Conservation (phyloP, 106 monocot genomes). For the Allium sativum region DNA sequence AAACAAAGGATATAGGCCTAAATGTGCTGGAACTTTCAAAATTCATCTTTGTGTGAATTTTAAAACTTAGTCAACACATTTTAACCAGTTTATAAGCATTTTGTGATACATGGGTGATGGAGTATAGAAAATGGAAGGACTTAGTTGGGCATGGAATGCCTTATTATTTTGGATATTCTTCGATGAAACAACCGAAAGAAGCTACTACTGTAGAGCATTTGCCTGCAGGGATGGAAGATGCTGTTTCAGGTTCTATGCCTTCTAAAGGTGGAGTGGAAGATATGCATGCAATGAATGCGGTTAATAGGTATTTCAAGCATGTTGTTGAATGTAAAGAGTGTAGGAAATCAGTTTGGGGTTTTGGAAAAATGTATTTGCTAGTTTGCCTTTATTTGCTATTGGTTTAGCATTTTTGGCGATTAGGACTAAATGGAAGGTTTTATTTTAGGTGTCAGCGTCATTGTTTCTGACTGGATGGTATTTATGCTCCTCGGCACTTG, state of each 20-base stretch:
- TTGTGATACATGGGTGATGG: conserved; percentile 75
- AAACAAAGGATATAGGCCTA: too few relatives aligned
- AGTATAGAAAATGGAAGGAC: conserved; percentile 97
- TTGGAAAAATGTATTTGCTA: conserved; percentile 8
- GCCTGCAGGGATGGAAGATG: conserved; percentile 1
- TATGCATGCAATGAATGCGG: background rate
- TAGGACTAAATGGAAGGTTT: conserved; percentile 7
- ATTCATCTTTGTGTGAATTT: too few relatives aligned
- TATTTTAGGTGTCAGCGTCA: background rate
- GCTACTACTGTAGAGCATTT: conserved; percentile 11
- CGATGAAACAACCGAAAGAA: conserved; percentile 18
- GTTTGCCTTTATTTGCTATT: background rate
- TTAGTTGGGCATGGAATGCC: conserved; percentile 80
- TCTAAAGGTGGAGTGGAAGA: conserved; percentile 10
- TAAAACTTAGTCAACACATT: too few relatives aligned
- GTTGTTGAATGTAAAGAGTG: conserved; percentile 18
- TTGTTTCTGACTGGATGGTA: conserved; percentile 3
- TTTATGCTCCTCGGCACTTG: background rate
- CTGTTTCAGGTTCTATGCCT: conserved; percentile 7
- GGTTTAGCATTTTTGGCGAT: conserved; percentile 7
- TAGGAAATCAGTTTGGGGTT: background rate
- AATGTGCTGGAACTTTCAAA: too few relatives aligned
- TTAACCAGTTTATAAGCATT: too few relatives aligned
- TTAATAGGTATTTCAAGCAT: conserved; percentile 11
- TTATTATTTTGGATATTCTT: conserved; percentile 71